These are phyloP conservation scores for Talaromyces trachyspermus DNA, from an alignment of 495 filamentous ascomycete species.

Conservation along the genomic window DNA sequence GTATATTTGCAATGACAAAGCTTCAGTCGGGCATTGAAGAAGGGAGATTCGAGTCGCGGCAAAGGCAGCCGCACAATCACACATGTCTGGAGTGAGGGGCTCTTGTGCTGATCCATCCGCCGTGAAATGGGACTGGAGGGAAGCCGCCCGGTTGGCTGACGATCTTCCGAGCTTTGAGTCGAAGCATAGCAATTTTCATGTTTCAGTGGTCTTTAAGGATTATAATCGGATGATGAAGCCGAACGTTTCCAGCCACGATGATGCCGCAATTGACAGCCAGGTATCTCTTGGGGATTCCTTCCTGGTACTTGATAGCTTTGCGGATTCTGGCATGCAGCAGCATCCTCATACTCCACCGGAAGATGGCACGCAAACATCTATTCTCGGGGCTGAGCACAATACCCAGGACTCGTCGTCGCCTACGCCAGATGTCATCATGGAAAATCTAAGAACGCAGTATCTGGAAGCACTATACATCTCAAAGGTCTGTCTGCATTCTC, in stretches of 20 bases:
- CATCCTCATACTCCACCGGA: constrained; percentile 1
- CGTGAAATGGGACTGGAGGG: constrained; percentile 29
- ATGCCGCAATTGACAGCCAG: neutral
- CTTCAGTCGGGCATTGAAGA: constrained; percentile 56
- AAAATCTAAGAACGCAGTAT: constrained; percentile 69
- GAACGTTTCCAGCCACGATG: neutral
- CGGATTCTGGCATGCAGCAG: neutral
- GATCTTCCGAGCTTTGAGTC: constrained; percentile 17
- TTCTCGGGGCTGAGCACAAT: neutral
- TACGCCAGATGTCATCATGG: constrained; percentile 48
- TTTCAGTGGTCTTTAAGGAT: constrained; percentile 27
- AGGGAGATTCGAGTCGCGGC: constrained; percentile 27
- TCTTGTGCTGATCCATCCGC: constrained; percentile 23
- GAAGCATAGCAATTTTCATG: constrained; percentile 22
- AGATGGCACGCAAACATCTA: neutral
- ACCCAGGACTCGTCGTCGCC: constrained; percentile 40
- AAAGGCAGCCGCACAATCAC: constrained; percentile 15
- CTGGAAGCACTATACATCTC: constrained; percentile 85
- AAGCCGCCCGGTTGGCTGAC: constrained; percentile 30
- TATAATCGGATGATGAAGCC: too few species aligned
- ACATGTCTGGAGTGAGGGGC: constrained; percentile 17
- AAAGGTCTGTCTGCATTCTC: constrained; percentile 47
- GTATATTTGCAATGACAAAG: constrained; percentile 64
- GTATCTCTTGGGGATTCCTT: neutral
- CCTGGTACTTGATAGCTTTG: neutral